phyloP scores from a whole-genome alignment of 2,329 filamentous ascomycete species.

The Fusarium sambucinum region DNA sequence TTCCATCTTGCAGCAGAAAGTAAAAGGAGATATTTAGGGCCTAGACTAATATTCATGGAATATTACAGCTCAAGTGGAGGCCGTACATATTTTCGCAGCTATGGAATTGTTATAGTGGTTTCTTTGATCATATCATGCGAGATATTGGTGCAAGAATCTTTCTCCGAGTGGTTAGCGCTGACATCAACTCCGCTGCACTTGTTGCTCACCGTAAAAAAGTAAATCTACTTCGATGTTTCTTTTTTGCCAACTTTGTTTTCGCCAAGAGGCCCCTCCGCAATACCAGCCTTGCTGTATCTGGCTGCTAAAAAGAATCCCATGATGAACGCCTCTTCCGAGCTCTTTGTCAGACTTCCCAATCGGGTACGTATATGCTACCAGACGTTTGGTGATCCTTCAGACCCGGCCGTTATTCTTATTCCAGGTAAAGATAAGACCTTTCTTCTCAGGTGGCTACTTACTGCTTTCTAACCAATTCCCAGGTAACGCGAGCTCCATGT shows the following conservation, averaged over 20 bases:
- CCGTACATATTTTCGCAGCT: neutral
- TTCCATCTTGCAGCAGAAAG: neutral
- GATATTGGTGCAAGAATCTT: neutral
- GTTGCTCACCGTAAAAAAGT: neutral
- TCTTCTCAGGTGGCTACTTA: neutral
- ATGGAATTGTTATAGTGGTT: neutral
- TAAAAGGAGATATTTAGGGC: neutral
- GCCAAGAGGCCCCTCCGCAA: neutral
- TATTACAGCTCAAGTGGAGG: neutral
- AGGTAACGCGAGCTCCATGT: slow-evolving; percentile 44
- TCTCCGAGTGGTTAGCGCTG: slow-evolving; percentile 8
- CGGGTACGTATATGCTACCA: slow-evolving; percentile 50
- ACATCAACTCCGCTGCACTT: neutral
- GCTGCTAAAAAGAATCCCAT: neutral
- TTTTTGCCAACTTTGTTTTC: neutral
- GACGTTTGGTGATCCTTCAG: slow-evolving; percentile 42
- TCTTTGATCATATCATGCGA: neutral
- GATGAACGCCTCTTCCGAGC: slow-evolving; percentile 41
- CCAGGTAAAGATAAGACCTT: neutral
- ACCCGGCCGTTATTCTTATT: slow-evolving; percentile 47
- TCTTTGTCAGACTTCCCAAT: slow-evolving; percentile 45
- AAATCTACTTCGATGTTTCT: neutral
- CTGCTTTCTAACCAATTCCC: neutral
- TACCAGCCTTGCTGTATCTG: neutral
- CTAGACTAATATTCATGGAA: neutral